These are phyloP conservation scores for Stephanodiscus triporus DNA, from an alignment of 108 stramenopile species.

Conservation along the genomic window DNA sequence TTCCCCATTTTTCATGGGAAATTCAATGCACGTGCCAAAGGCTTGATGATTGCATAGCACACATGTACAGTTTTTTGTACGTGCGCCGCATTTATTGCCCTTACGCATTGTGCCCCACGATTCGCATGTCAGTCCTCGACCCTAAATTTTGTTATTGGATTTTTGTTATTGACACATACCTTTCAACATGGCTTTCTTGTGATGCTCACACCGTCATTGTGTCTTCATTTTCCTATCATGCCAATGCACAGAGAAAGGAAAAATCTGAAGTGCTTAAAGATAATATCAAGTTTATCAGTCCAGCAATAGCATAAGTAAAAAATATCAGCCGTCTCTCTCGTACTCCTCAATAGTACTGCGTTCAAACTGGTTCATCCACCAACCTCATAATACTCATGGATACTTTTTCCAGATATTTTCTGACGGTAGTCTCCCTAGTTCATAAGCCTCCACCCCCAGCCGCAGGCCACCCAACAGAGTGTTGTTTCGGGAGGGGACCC, in stretches of 20 bases:
- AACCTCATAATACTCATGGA: too few relatives aligned
- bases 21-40: constrained; percentile 1
- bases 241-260: constrained; percentile 27
- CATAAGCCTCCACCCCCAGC: too few relatives aligned
- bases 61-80: constrained; percentile 22
- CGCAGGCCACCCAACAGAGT: too few relatives aligned
- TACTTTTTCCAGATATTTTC: too few relatives aligned
- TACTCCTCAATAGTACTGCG: too few relatives aligned
- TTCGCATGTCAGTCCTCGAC: constrained; percentile 28
- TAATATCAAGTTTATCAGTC: constrained; percentile 19
- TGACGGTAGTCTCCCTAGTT: too few relatives aligned
- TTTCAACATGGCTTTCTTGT: neutral
- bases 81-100: neutral
- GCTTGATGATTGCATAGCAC: constrained; percentile 3
- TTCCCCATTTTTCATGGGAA: constrained; percentile 2
- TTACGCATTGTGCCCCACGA: constrained; percentile 20
- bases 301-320: too few relatives aligned
- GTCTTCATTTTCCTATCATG: neutral
- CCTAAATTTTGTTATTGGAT: constrained; percentile 23
- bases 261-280: constrained; percentile 13
- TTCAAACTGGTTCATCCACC: too few relatives aligned
- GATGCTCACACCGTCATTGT: neutral
- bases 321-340: too few relatives aligned
- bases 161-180: neutral
- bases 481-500: too few relatives aligned